These are phyloP conservation scores for Sugiyamaella qingdaonensis DNA, from an alignment of 805 yeast species.

Conservation along the genomic window DNA sequence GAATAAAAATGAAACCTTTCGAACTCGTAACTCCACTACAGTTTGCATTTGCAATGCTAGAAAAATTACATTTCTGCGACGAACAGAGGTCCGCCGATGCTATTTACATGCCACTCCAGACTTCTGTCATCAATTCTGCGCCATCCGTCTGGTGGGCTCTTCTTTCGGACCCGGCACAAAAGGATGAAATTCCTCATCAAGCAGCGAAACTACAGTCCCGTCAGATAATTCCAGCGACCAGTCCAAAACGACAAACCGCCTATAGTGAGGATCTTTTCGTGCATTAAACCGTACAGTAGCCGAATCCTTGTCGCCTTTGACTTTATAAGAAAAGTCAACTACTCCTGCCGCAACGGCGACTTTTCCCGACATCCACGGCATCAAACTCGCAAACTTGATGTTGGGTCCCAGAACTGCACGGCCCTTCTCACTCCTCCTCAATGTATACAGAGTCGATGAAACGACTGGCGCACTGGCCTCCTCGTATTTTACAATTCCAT, in stretches of 20 bases:
- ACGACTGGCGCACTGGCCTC: slow-evolving; percentile 86
- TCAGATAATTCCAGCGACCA: slow-evolving; percentile 58
- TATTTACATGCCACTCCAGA: not conserved
- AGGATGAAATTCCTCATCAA: slow-evolving; percentile 44
- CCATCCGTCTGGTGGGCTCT: slow-evolving; percentile 25
- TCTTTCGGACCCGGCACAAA: slow-evolving; percentile 31
- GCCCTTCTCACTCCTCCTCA: slow-evolving; percentile 70
- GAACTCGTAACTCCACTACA: no score
- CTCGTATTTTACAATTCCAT: slow-evolving; percentile 85
- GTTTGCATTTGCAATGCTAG: no score
- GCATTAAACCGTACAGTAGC: slow-evolving; percentile 64
- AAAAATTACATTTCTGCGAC: no score
- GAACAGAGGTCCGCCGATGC: no score
- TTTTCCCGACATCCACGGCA: slow-evolving; percentile 89
- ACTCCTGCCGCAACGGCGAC: slow-evolving; percentile 79
- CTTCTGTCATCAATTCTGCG: not conserved
- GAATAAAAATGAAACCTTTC: no score
- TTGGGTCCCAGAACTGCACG: slow-evolving; percentile 65
- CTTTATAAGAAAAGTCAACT: slow-evolving; percentile 67
- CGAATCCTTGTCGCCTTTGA: slow-evolving; percentile 58
- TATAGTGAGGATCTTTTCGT: slow-evolving; percentile 55
- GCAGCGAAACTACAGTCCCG: slow-evolving; percentile 40
- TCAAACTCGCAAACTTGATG: slow-evolving; percentile 64
- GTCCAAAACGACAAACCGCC: slow-evolving; percentile 54
- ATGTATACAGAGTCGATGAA: slow-evolving; percentile 76